Evolutionary conservation across 345 rosid species (phyloP).

Genomic region (Gossypium thurberi): DNA sequence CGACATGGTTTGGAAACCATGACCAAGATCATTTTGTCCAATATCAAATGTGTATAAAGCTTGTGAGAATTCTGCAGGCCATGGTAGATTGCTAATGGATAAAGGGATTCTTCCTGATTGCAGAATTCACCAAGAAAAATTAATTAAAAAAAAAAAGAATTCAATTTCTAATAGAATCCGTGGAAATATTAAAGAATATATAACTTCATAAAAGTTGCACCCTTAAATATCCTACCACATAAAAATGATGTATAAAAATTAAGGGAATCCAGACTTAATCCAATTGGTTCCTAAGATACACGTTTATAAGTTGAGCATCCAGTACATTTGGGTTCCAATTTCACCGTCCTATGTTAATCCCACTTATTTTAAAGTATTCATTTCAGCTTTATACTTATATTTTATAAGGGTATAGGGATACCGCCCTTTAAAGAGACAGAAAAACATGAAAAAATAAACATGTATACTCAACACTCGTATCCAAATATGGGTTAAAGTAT

Average conservation of each 20-base stretch:
- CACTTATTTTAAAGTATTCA: neutral
- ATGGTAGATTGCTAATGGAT: neutral
- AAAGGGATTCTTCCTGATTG: neutral
- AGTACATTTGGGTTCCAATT: neutral
- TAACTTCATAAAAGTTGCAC: neutral
- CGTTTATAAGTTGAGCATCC: neutral
- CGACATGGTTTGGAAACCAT: neutral
- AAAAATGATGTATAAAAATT: too few species aligned
- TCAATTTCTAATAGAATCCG: neutral
- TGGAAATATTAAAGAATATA: neutral
- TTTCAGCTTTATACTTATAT: neutral
- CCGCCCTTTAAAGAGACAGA: neutral
- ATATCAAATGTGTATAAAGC: neutral
- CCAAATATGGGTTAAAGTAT: neutral
- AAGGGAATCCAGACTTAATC: neutral
- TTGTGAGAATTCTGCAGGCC: neutral
- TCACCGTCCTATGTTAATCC: neutral
- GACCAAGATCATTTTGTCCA: constrained; percentile 20
- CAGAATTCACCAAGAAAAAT: neutral
- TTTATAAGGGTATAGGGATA: neutral
- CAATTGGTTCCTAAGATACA: neutral
- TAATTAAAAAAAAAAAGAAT: neutral
- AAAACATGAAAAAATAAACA: neutral
- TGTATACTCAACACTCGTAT: neutral
- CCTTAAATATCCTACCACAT: neutral